Evolutionary conservation across 106 monocot species (phyloP).

Genomic region (Acanthochlamys bracteata): DNA sequence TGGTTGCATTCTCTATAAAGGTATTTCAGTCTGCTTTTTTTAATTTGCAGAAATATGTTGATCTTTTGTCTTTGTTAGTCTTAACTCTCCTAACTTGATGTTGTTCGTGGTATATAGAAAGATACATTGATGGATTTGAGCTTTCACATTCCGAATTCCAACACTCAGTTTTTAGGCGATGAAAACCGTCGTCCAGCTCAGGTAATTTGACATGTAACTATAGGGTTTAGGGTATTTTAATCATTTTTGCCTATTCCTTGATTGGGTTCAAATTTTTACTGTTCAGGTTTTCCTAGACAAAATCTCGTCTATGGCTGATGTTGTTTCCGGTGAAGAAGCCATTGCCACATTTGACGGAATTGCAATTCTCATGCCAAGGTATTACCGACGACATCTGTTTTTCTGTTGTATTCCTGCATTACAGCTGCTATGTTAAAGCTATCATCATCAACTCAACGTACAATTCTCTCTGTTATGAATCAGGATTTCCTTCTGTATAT

Average conservation of each 20-base stretch:
- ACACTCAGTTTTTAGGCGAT: slow-evolving; percentile 94
- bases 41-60: not conserved
- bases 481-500: no score
- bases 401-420: not conserved
- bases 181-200: slow-evolving; percentile 85
- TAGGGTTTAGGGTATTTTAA: not conserved
- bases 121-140: slow-evolving; percentile 90
- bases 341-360: slow-evolving; percentile 92
- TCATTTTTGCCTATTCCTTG: not conserved
- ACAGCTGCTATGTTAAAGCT: no score
- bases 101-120: slow-evolving; percentile 39
- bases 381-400: not conserved
- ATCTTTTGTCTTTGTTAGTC: not conserved
- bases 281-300: slow-evolving; percentile 75
- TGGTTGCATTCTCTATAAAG: no score
- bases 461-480: no score
- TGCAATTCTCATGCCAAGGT: slow-evolving; percentile 92
- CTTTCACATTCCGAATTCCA: slow-evolving; percentile 90
- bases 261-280: not conserved
- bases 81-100: not conserved
- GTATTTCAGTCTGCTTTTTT: not conserved
- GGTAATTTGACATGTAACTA: slow-evolving; percentile 20
- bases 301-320: slow-evolving; percentile 76
- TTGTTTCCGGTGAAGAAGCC: slow-evolving; percentile 90
- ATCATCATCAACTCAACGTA: no score